Percentiles rank a stretch among this genome's conserved stretches.
These are phyloP conservation scores for Penicillium salamii DNA, from an alignment of 495 filamentous ascomycete species.

Conservation along the genomic window DNA sequence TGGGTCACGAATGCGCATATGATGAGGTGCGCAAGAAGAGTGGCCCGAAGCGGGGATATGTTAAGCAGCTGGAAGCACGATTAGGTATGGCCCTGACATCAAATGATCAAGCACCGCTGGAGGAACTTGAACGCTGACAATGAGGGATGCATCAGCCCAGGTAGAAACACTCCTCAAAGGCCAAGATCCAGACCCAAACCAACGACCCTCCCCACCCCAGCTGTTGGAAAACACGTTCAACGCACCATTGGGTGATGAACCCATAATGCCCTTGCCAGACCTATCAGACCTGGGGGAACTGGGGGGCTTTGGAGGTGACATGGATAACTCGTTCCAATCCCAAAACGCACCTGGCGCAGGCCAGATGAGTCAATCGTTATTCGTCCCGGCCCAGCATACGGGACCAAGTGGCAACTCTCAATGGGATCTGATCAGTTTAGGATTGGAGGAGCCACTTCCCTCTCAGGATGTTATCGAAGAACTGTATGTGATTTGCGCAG, in stretches of 20 bases:
- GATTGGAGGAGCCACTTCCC: slow-evolving; percentile 88
- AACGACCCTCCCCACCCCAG: slow-evolving; percentile 18
- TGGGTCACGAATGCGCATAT: slow-evolving; percentile 90
- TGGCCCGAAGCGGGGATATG: slow-evolving; percentile 95
- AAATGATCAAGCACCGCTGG: background rate
- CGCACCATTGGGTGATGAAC: slow-evolving; percentile 23
- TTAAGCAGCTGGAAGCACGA: slow-evolving; percentile 93
- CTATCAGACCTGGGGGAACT: slow-evolving; percentile 10
- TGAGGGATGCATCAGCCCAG: slow-evolving; percentile 60
- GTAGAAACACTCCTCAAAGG: slow-evolving; percentile 89
- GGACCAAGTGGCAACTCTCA: slow-evolving; percentile 43
- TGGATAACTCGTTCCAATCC: slow-evolving; percentile 22
- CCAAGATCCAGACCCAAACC: slow-evolving; percentile 30
- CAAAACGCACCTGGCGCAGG: slow-evolving; percentile 26
- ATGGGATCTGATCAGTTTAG: slow-evolving; percentile 95
- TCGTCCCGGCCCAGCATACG: slow-evolving; percentile 11
- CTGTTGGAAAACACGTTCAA: slow-evolving; percentile 23
- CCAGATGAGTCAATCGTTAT: slow-evolving; percentile 16
- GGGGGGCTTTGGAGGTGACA: slow-evolving; percentile 15
- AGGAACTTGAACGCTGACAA: slow-evolving; percentile 13
- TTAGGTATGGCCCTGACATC: slow-evolving; percentile 58
- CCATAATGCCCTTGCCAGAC: slow-evolving; percentile 23
- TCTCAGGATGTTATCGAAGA: slow-evolving; percentile 86
- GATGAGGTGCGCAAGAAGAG: slow-evolving; percentile 97
- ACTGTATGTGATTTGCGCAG: slow-evolving; percentile 54